Evolutionary conservation across 2,329 filamentous ascomycete genomes (phyloP).

Genomic region (Chaetomium olivaceum): DNA sequence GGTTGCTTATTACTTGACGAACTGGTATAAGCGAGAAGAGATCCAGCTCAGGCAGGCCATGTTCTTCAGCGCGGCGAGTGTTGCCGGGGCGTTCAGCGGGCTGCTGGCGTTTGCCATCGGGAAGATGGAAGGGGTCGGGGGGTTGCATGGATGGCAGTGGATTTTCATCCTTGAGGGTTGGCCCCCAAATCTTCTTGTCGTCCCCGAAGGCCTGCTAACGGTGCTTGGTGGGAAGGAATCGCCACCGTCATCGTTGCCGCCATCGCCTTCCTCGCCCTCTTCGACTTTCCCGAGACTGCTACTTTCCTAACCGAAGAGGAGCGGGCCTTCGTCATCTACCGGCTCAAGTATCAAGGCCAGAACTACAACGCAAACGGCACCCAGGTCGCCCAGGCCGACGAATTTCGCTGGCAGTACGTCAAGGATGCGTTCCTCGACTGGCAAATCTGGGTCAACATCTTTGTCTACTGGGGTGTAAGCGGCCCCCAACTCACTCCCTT

Average conservation of each 20-base stretch:
- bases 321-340: constrained; percentile 66
- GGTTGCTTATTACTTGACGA: constrained; percentile 59
- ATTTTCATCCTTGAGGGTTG: constrained; percentile 68
- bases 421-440: constrained; percentile 73
- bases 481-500: constrained; percentile 39
- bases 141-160: constrained; percentile 62
- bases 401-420: constrained; percentile 75
- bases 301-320: constrained; percentile 72
- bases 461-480: constrained; percentile 65
- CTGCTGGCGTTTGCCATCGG: constrained; percentile 69
- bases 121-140: constrained; percentile 67
- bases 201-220: not conserved
- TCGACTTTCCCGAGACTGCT: constrained; percentile 80
- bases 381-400: constrained; percentile 64
- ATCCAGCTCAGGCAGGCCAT: constrained; percentile 62
- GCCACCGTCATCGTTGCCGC: constrained; percentile 57
- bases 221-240: constrained; percentile 25
- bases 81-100: constrained; percentile 76
- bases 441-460: constrained; percentile 68
- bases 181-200: constrained; percentile 32
- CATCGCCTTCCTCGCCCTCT: constrained; percentile 67
- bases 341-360: constrained; percentile 66
- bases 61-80: constrained; percentile 79
- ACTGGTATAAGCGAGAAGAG: constrained; percentile 61
- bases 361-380: constrained; percentile 24